Evolutionary conservation across 345 rosid species (phyloP), one percentile per base, ranked within the genome.

Genomic region (Kandelia obovata): DNA sequence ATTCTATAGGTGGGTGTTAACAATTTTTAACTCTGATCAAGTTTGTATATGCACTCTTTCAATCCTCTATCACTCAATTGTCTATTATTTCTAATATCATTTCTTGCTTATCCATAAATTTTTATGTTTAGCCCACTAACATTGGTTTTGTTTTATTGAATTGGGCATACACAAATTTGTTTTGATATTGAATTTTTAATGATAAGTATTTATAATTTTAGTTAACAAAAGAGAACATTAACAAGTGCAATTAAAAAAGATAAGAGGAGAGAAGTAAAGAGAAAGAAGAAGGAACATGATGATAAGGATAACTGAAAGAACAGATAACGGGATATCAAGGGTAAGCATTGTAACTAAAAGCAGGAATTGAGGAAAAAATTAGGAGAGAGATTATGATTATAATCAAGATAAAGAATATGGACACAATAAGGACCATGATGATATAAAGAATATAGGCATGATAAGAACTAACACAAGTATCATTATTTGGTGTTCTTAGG

Each of bases 231-330:
- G 53, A 9, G 52, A 6, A 65, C n/a, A 9, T 47, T 59, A 53
- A 78, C 84, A 90, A 96, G 85, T 71, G 84, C 74, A 1, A 65
- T 28, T 61, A 92, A 89, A 26, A 84, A 73, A 80, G 91, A 90
- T 56, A 89, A 86, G 70, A 84, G 89, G 97, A 88, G 68, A 83
- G 84, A 71, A 92, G 96, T 86, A 86, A 82, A 78, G 97, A 89
- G 35, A 5, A 23, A 79, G 92, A 76, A 89, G 88, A 77, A 84
- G 92, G 98, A 86, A 43, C 81, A 80, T 35, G 85, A 89, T 59
- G 87, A 83, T 28, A 70, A 85, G 73, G 86, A 79, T 51, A 77
- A 66, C 72, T 70, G 79, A 75, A 89, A 61, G 82, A 77, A 63
- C 62, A 81, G 92, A 79, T 91, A 80, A 16, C 78, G 79, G 34